Conservation (phyloP, 306 rosid species). For the Cicer bijugum region DNA sequence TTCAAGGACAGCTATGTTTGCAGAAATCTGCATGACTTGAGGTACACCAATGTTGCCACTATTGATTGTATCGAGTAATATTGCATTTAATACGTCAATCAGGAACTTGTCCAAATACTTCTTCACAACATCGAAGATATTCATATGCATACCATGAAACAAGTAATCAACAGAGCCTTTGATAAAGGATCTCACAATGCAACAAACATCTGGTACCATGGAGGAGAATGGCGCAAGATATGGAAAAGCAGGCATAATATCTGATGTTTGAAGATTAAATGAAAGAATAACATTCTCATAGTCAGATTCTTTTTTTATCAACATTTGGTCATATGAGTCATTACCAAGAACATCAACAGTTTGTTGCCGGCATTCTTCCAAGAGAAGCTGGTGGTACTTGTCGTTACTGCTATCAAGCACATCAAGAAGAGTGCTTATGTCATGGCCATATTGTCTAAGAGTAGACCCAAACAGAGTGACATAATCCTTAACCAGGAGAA, state of each 20-base stretch:
- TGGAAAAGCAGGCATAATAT: conserved; percentile 85
- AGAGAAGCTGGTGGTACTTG: conserved; percentile 83
- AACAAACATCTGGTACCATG: conserved; percentile 83
- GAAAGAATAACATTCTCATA: conserved; percentile 70
- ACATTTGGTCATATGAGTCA: conserved; percentile 76
- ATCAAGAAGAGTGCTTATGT: conserved; percentile 75
- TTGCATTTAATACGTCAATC: conserved; percentile 71
- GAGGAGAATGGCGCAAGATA: conserved; percentile 86
- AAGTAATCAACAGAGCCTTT: conserved; percentile 92
- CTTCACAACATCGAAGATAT: conserved; percentile 62
- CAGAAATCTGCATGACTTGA: conserved; percentile 94
- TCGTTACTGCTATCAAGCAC: conserved; percentile 62
- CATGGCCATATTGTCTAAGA: conserved; percentile 78
- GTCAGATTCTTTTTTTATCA: conserved; percentile 76
- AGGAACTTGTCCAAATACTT: conserved; percentile 77
- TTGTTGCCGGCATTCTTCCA: conserved; percentile 76
- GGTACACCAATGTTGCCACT: conserved; percentile 63
- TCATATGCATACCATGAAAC: conserved; percentile 60
- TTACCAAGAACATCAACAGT: conserved; percentile 60
- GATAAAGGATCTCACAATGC: conserved; percentile 82
- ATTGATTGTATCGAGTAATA: conserved; percentile 65
- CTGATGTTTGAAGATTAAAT: conserved; percentile 79
- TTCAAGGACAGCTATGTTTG: conserved; percentile 84
- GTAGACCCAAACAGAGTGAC: conserved; percentile 79
- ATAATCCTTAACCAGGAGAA: conserved; percentile 93